Base-by-base conservation (phyloP, 352 stramenopile species). In the Thraustochytrium sp. region DNA sequence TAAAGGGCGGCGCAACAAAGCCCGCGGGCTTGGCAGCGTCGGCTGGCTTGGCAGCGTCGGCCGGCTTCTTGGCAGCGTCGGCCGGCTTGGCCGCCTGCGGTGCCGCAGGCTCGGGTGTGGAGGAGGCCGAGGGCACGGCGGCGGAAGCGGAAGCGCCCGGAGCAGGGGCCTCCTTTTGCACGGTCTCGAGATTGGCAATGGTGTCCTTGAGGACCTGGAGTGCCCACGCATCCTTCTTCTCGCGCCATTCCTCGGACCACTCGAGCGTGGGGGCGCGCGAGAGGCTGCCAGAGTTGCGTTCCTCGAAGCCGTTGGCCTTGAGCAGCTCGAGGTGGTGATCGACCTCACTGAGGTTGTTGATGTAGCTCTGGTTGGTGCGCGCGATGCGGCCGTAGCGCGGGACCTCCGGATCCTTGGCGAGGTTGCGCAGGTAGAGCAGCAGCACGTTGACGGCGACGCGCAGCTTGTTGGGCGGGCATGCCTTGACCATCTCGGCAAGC, bases 271-370 rank as follows among this genome's bases (percentile, higher is more conserved):
- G 44, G 31, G 31, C 40, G 31, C 68, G 68, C 9, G 21, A 13
- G 40, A 72, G 40, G 62, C 62, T 55, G 9, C 62, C 62, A 13
- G 68, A 64, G 53, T 42, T 65, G 34, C 53, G 48, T 34, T 80
- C 68, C 48, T 65, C 68, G n/a, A 80, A 80, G 13, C 68, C 68
- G 49, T 80, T 80, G 26, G 68, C 68, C 68, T 80, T 80, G 68
- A 80, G 68, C 29, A 80, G 40, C 9, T 80, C 68, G 26, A 80
- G 26, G 53, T 80, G 68, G 34, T 80, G 68, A 18, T 80, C 68
- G 9, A 80, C 44, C 68, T 80, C 38, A 42, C 68, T 51, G 23
- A 80, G 53, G 29, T 44, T 63, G 44, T 61, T 65, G 48, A 80
- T 72, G 38, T 80, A 80, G 38, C 36, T 42, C 51, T 46, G 31